Base-by-base conservation (phyloP, 2,329 filamentous ascomycete species). In the Fusarium tjaetaba region DNA sequence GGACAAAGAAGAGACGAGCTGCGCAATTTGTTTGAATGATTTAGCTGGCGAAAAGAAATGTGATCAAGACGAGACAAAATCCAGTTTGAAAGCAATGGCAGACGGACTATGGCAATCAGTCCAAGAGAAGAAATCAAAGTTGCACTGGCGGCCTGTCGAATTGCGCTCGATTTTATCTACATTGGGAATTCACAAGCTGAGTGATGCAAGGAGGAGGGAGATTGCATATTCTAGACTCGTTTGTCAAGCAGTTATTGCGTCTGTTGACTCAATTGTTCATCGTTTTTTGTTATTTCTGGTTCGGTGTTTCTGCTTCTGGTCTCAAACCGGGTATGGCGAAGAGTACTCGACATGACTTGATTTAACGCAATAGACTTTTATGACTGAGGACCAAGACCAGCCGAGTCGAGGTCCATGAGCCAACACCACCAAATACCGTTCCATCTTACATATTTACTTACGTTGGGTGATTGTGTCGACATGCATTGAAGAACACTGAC, bases 281-380 rank as follows among this genome's bases (percentile, higher is more conserved):
- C 60, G 41, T 68, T 69, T 49, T 70, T 67, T 58, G 53, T 32
- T 55, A 24, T 42, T 59, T 52, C 51, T 69, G 42, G 56, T 65
- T 64, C 68, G 75, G 60, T 68, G 41, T 70, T 64, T 72, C 55
- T 71, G 46, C 49, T 72, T 69, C 57, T 74, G 43, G 56, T 52
- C 42, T 66, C 38, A 26, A 57, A 45, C 55, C 52, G 56, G 18
- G 46, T 69, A 71, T 63, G 42, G 65, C 56, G 43, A 64, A 69
- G 62, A 72, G 67, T 72, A 49, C 60, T 61, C 28, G 26, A 51
- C 43, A 64, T 39, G 55, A 63, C 51, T 59, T 53, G 55, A 56
- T 70, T 64, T 46, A 65, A 75, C 65, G 51, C 72, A 77, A 77
- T 77, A 77, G 72, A 77, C 63, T 75, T 75, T 55, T 65, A 76